Evolutionary conservation across 345 rosid species (phyloP).

Genomic region (Eucalyptus regnans): DNA sequence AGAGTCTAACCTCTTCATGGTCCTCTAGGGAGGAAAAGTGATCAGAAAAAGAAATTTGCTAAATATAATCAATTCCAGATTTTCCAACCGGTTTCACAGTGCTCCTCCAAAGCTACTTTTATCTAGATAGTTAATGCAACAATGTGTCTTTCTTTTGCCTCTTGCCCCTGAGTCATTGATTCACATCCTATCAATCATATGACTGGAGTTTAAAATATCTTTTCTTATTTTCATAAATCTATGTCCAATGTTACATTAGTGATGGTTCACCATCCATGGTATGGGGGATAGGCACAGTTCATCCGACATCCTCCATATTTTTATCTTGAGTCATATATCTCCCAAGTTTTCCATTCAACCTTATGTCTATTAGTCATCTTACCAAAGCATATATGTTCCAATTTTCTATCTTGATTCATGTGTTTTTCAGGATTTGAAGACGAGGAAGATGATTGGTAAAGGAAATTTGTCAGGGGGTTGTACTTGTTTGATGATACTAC

Average conservation of each 20-base stretch:
- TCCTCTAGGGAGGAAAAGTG: too few species aligned
- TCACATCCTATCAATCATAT: too few species aligned
- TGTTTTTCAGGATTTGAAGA: background rate
- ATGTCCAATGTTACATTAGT: background rate
- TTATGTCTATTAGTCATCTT: background rate
- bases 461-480: background rate
- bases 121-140: background rate
- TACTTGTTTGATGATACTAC: too few species aligned
- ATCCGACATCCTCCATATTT: background rate
- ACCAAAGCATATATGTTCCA: background rate
- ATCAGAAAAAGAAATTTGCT: too few species aligned
- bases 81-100: background rate
- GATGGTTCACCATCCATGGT: background rate
- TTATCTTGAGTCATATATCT: background rate
- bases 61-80: background rate
- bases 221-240: too few species aligned
- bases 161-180: accelerated
- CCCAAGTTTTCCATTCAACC: background rate
- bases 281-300: background rate
- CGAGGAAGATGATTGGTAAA: background rate
- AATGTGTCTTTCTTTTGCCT: background rate
- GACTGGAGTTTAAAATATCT: background rate
- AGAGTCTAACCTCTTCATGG: too few species aligned
- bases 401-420: background rate
- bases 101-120: background rate